A percentile compares a stretch with the other conserved stretches of the same genome.
Evolutionary conservation across 1,139 yeast species (phyloP).

Genomic region (Nakaseomyces kungkrabaensis): DNA sequence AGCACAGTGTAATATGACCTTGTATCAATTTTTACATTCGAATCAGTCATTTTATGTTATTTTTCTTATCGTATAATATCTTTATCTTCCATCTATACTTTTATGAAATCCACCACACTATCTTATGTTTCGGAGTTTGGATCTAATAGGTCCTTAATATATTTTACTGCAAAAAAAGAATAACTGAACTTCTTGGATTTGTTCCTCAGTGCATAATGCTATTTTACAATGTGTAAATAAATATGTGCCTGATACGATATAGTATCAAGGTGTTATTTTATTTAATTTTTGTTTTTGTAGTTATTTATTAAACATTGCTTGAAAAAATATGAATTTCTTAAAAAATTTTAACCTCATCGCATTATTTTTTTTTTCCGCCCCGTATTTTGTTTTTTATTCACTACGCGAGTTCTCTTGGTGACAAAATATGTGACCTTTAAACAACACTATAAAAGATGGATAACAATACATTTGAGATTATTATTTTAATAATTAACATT

Average conservation of each 20-base stretch:
- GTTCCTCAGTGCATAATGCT: neutral
- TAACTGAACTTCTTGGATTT: too few species aligned
- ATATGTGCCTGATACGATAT: neutral
- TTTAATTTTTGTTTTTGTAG: neutral
- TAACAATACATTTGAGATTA: too few species aligned
- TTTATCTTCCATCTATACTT: too few species aligned
- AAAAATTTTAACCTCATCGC: neutral
- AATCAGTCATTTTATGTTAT: neutral
- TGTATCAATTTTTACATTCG: constrained; percentile 14
- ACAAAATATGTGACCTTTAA: too few species aligned
- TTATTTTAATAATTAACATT: neutral
- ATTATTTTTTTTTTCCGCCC: neutral
- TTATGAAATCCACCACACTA: neutral
- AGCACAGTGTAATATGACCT: constrained; percentile 26
- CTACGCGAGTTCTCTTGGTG: too few species aligned
- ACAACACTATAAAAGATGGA: neutral
- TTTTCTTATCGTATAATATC: neutral
- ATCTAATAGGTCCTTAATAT: neutral
- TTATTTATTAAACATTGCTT: neutral
- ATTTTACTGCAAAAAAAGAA: neutral
- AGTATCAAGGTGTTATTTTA: too few species aligned
- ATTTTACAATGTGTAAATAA: neutral
- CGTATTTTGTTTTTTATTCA: too few species aligned
- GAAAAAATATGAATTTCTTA: neutral
- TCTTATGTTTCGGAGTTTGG: neutral